These are phyloP conservation scores for Scutellaria galericulata DNA, from an alignment of 257 asterid genomes.

Conservation along the genomic window DNA sequence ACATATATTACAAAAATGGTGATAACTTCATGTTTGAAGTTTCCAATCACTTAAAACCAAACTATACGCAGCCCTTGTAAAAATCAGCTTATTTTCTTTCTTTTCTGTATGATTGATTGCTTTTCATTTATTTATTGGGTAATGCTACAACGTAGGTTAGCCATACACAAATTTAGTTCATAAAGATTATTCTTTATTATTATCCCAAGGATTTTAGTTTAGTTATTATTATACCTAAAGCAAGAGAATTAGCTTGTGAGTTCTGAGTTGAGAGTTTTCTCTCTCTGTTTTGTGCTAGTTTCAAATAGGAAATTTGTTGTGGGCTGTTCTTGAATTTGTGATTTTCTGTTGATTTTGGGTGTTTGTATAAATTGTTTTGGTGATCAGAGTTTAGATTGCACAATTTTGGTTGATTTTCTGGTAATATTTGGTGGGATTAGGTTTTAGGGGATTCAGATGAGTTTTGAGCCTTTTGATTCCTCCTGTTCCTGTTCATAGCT, in stretches of 20 bases:
- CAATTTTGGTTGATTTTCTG: too few relatives aligned
- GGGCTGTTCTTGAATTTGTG: slow-evolving; percentile 1
- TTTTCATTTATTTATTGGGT: slow-evolving; percentile 17
- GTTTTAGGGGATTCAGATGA: too few relatives aligned
- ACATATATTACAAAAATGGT: slow-evolving; percentile 26
- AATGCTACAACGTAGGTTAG: slow-evolving; percentile 34
- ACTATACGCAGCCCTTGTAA: slow-evolving; percentile 41
- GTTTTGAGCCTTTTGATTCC: background rate
- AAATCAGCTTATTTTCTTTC: slow-evolving; percentile 26
- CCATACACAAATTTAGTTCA: slow-evolving; percentile 28
- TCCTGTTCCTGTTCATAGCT: slow-evolving; percentile 49
- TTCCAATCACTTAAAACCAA: slow-evolving; percentile 38
- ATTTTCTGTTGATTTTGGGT: slow-evolving; percentile 15
- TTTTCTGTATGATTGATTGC: slow-evolving; percentile 23
- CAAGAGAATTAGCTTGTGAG: background rate
- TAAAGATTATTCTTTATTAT: slow-evolving; percentile 17
- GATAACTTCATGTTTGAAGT: slow-evolving; percentile 31
- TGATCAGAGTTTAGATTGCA: slow-evolving; percentile 20
- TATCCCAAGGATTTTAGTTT: slow-evolving; percentile 9
- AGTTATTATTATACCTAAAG: slow-evolving; percentile 4
- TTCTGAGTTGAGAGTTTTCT: slow-evolving; percentile 25
- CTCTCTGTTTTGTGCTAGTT: slow-evolving; percentile 1
- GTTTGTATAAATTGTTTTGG: slow-evolving; percentile 22
- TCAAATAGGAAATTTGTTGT: slow-evolving; percentile 1
- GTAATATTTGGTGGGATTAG: too few relatives aligned